Evolutionary conservation across 2,329 filamentous ascomycete species (phyloP).

Genomic region (Fusarium udum): DNA sequence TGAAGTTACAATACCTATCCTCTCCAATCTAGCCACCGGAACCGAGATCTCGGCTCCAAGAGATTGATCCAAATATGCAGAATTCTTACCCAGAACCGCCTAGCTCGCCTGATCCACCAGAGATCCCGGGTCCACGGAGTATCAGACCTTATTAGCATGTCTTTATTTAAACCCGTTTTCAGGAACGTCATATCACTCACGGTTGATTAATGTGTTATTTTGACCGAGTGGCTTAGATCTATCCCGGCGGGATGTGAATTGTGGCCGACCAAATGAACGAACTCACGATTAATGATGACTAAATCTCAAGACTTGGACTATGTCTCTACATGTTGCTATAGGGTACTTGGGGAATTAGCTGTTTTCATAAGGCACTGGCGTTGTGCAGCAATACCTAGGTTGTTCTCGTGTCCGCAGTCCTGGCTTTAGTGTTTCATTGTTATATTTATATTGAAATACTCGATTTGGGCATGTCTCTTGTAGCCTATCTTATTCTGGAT

Average conservation of each 20-base stretch:
- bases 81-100: conserved; percentile 18
- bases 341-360: not conserved
- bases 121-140: not conserved
- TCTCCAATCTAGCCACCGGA: conserved; percentile 6
- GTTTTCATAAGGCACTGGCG: not conserved
- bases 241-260: too few species aligned
- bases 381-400: not conserved
- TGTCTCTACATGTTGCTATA: not conserved
- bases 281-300: not conserved
- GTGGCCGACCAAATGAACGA: too few species aligned
- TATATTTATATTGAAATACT: not conserved
- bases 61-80: conserved; percentile 1
- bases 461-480: not conserved
- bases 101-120: not conserved
- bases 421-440: not conserved
- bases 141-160: not conserved
- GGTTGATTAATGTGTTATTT: not conserved
- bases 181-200: not conserved
- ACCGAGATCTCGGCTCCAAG: conserved; percentile 21
- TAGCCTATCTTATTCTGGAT: not conserved
- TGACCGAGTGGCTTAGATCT: too few species aligned
- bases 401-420: not conserved
- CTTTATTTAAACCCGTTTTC: not conserved
- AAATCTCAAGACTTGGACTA: not conserved
- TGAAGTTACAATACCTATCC: not conserved